These are phyloP conservation scores for Neoboletus magnificus DNA, from an alignment of 768 basidiomycete genomes.

Conservation along the genomic window DNA sequence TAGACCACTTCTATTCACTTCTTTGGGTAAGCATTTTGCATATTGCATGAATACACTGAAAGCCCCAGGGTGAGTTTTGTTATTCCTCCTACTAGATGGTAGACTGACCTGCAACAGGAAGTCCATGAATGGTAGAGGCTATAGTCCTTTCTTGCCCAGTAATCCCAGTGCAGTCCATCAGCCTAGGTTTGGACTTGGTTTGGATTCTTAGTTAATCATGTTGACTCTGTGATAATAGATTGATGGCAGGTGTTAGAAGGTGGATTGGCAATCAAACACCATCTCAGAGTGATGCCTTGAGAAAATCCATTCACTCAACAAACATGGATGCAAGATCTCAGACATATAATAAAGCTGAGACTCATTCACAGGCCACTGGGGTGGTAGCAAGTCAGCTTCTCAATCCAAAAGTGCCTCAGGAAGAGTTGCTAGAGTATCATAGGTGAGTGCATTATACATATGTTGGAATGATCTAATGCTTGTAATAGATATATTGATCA, in stretches of 20 bases:
- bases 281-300: conserved; percentile 38
- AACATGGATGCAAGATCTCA: conserved; percentile 25
- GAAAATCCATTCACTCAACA: conserved; percentile 37
- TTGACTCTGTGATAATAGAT: conserved; percentile 36
- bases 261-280: conserved; percentile 66
- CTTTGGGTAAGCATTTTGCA: conserved; percentile 83
- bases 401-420: conserved; percentile 58
- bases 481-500: conserved; percentile 66
- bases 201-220: conserved; percentile 21
- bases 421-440: conserved; percentile 70
- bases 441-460: conserved; percentile 40
- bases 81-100: not conserved
- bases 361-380: conserved; percentile 47
- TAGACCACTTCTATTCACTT: conserved; percentile 78
- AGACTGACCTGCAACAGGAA: conserved; percentile 45
- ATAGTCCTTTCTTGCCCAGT: conserved; percentile 74
- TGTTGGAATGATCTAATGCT: not conserved
- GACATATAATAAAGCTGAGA: conserved; percentile 28
- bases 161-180: conserved; percentile 37
- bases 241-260: conserved; percentile 74
- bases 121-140: conserved; percentile 60
- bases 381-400: conserved; percentile 55
- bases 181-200: conserved; percentile 33
- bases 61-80: conserved; percentile 62
- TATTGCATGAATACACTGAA: conserved; percentile 91